Conservation (phyloP, 2,329 filamentous ascomycete species). For the Fonsecaea monophora region DNA sequence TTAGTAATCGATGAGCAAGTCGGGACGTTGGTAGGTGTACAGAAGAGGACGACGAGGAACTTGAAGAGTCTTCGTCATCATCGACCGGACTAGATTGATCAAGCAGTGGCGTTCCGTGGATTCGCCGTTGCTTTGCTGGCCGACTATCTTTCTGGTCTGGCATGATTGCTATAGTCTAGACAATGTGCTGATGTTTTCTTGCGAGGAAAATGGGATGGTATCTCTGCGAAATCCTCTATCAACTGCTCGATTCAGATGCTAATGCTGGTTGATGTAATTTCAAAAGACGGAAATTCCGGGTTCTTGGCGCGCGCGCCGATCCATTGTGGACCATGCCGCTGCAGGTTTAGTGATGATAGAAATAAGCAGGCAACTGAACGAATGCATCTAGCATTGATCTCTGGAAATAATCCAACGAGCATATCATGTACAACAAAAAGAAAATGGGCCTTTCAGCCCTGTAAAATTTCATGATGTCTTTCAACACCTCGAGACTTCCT, state of each 20-base stretch:
- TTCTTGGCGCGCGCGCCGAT: conserved; percentile 2
- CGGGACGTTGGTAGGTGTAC: neutral
- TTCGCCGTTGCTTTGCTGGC: neutral
- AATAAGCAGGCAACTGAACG: neutral
- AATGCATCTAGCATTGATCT: neutral
- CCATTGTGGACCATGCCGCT: too few species aligned
- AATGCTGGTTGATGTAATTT: neutral
- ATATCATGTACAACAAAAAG: neutral
- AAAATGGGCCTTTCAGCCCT: too few species aligned
- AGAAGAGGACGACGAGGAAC: conserved; percentile 3
- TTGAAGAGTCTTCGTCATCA: conserved; percentile 13
- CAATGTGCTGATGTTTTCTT: neutral
- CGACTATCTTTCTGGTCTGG: neutral
- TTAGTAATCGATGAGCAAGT: neutral
- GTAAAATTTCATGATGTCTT: too few species aligned
- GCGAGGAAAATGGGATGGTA: neutral
- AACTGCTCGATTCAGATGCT: neutral
- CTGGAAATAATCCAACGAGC: neutral
- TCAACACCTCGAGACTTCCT: too few species aligned
- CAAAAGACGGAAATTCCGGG: neutral
- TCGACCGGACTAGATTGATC: neutral
- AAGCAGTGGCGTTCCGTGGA: neutral
- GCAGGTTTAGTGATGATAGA: neutral
- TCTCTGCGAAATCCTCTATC: neutral
- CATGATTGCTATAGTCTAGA: neutral